phyloP scores from a whole-genome alignment of 805 yeast species.

The Saturnispora sanitii region DNA sequence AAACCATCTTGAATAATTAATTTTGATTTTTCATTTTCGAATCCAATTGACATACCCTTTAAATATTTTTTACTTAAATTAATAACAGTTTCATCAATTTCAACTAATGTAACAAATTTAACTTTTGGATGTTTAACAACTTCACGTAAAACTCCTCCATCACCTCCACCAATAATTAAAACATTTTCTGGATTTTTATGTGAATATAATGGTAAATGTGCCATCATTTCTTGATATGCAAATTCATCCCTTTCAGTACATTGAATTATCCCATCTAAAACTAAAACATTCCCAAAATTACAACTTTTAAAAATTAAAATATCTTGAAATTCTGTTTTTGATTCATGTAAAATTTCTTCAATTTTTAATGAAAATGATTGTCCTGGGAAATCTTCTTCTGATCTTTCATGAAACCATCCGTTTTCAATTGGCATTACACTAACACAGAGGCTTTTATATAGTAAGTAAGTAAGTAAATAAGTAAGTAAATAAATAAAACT shows the following conservation, averaged over 20 bases:
- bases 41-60: slow-evolving; percentile 64
- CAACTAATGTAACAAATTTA: slow-evolving; percentile 87
- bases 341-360: slow-evolving; percentile 53
- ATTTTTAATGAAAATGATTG: slow-evolving; percentile 69
- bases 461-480: not conserved
- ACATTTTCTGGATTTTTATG: slow-evolving; percentile 81
- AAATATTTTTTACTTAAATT: slow-evolving; percentile 59
- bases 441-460: too few species aligned
- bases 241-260: slow-evolving; percentile 90
- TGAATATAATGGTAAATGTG: slow-evolving; percentile 71
- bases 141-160: slow-evolving; percentile 96
- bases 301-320: slow-evolving; percentile 68
- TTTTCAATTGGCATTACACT: slow-evolving; percentile 35
- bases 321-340: slow-evolving; percentile 68
- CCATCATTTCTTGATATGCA: slow-evolving; percentile 86
- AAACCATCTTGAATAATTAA: slow-evolving; percentile 78
- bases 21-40: slow-evolving; percentile 53
- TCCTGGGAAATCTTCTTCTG: slow-evolving; percentile 77
- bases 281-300: slow-evolving; percentile 78
- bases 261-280: slow-evolving; percentile 82
- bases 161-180: slow-evolving; percentile 96
- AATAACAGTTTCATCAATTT: slow-evolving; percentile 79
- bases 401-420: slow-evolving; percentile 79
- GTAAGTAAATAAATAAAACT: slow-evolving; percentile 1
- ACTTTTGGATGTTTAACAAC: slow-evolving; percentile 79